Base-by-base conservation (phyloP, 441 rosid species). In the Populus hybrid region DNA sequence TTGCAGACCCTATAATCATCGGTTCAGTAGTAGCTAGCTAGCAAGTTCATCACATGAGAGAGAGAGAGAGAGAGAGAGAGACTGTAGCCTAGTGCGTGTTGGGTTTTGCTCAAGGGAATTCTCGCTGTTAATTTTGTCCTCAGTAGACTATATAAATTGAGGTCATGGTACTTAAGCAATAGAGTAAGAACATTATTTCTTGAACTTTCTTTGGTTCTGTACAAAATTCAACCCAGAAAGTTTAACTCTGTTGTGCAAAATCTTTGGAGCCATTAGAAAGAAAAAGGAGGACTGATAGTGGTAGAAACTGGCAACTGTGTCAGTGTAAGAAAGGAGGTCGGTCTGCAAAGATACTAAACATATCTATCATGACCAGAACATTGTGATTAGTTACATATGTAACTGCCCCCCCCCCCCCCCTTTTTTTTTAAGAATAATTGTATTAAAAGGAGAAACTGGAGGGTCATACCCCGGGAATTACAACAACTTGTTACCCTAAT, bases 21-120 rank as follows among this genome's bases (percentile, higher is more conserved):
- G 79, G 66, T 38, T 71, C 78, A 61, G 68, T 18, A 64, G 46
- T 71, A 50, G 10, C 42, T 9, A 38, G 42, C 42, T 67, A 14
- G 8, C 77, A 69, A 77, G 74, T 75, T 77, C 85, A 75, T 80
- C 83, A 77, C 81, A 79, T 76, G 80, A 77, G 28, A 32, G 34
- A 32, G 34, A 34, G 35, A 34, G 36, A 34, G 36, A 34, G 36
- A 6, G 36, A 34, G 8, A 32, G 35, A 65, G 28, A 8, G 42
- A 38, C 40, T 36, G 71, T 30, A 69, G 40, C 18, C 72, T 2
- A 57, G 10, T 42, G 30, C 0, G 28, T 65, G 30, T 21, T 21
- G 64, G 23, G 64, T 57, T 57, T 57, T 57, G 64, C 18, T 10
- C 64, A 59, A 4, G 21, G 64, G 7, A 36, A 36, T 36, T 9